Base-by-base conservation (phyloP, 2,329 filamentous ascomycete species). In the Phialemoniopsis sp. region DNA sequence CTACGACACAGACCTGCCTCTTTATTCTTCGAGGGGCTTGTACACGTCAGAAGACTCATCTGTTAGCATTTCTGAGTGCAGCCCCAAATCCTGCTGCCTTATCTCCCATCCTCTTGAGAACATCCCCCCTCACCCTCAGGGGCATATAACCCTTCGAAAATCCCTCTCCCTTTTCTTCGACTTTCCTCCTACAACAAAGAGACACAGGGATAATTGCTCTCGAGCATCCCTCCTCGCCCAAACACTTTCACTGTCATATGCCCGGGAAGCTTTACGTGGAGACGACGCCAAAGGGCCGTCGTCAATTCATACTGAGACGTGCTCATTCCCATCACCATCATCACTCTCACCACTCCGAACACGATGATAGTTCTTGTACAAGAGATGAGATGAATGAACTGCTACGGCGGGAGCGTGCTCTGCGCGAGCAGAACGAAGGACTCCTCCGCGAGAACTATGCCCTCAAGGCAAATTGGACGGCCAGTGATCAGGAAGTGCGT, bases 401-500 rank as follows among this genome's bases (percentile, higher is more conserved):
- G 41, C 42, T 44, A 13, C 45, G 48, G 13, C 44, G 49, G 18
- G 51, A 51, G 26, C 43, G 43, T 17, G 28, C 26, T 15, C 44
- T 48, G 31, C 42, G 43, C 21, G 39, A 44, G 34, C 40, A 38
- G 32, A 49, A 49, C 42, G 48, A 54, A 19, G 33, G 41, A 15
- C 46, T 54, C 15, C 37, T 34, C 15, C 48, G 51, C 18, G 49
- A 61, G 34, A 60, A 58, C 44, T 39, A 50, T 35, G 38, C 50
- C 7, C 53, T 72, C 18, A 62, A 63, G 43, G 50, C 54, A 41
- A 55, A 57, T 35, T 55, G 68, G 13, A 52, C 60, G 13, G 46
- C 51, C 4, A 53, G 60, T 16, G 55, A 67, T 34, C 51, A 53
- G 19, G 66, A 69, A 28, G 50, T 54, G 18, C 57, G 62, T 29